Conservation (phyloP, 164 flowering plant species). For the Aristolochia contorta region DNA sequence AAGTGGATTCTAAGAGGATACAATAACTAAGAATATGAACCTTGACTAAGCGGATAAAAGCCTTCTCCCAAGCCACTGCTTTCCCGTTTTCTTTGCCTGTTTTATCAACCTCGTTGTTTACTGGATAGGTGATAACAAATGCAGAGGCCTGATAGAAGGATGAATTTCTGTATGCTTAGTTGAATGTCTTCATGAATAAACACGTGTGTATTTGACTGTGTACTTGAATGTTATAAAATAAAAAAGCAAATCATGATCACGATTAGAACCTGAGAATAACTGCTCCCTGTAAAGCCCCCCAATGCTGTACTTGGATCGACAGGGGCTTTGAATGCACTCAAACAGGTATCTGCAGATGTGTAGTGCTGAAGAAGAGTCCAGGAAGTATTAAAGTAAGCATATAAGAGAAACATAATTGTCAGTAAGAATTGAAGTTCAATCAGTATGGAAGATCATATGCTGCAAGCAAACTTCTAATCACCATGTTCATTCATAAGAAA, state of each 20-base stretch:
- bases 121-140: conserved; percentile 88
- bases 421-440: too few relatives aligned
- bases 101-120: conserved; percentile 56
- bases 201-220: background rate
- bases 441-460: background rate
- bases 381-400: conserved; percentile 5
- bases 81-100: conserved; percentile 51
- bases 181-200: background rate
- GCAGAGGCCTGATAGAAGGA: conserved; percentile 79
- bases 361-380: conserved; percentile 50
- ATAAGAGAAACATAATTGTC: too few relatives aligned
- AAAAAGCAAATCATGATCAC: background rate
- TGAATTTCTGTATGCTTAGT: background rate
- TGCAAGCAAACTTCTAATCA: background rate
- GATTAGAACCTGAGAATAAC: conserved; percentile 64
- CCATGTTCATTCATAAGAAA: background rate
- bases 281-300: conserved; percentile 80
- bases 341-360: conserved; percentile 65
- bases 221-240: background rate
- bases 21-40: conserved; percentile 11
- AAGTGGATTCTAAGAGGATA: background rate
- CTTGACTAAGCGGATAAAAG: conserved; percentile 79
- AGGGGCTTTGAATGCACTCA: conserved; percentile 92
- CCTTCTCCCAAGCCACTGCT: conserved; percentile 96
- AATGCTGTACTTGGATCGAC: conserved; percentile 89